Evolutionary conservation across 257 asterid genomes (phyloP), one percentile per base, ranked within the genome.

Genomic region (Ajuga chamaepitys): DNA sequence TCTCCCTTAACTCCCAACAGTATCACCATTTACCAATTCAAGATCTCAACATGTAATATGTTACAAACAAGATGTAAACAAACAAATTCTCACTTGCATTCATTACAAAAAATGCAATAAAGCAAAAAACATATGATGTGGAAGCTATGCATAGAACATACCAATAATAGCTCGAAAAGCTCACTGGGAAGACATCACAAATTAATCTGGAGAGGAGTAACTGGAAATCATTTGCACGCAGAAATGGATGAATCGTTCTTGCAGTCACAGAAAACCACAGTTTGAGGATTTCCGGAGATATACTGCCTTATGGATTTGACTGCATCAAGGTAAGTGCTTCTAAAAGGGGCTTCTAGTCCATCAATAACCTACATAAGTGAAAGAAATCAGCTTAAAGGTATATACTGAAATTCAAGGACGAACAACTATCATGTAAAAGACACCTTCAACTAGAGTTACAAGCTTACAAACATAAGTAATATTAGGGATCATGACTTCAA

Each of bases 281-380:
- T 80, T 68, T 73, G 94, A 57, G 79, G 82, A 67, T 63, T 80
- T 70, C 86, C 82, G 40, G 82, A 64, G 59, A 85, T 82, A 51
- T 50, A 74, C 57, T 80, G 76, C 74, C 77, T 71, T 17, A 85
- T 41, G 48, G 81, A 70, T 56, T 76, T 73, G 12, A 91, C 66
- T 5, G 68, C 77, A 53, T 86, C 81, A 41, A 59, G 64, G 72
- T 68, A 80, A 68, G 76, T 47, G 44, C 79, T 80, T 46, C 72
- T 62, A 26, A 78, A 74, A 41, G 77, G 81, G 62, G 78, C 77
- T 70, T 77, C 79, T 12, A 75, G 73, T 70, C 86, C 94, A 72
- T 91, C 96, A 57, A 88, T 72, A 59, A 86, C 87, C 98, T 88
- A 73, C 5, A 63, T 64, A 67, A 45, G 48, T 64, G 45, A 32